A percentile compares a stretch with the other conserved stretches of the same genome.
phyloP scores from a whole-genome alignment of 2,329 filamentous ascomycete genomes.

The Claviceps maximensis region DNA sequence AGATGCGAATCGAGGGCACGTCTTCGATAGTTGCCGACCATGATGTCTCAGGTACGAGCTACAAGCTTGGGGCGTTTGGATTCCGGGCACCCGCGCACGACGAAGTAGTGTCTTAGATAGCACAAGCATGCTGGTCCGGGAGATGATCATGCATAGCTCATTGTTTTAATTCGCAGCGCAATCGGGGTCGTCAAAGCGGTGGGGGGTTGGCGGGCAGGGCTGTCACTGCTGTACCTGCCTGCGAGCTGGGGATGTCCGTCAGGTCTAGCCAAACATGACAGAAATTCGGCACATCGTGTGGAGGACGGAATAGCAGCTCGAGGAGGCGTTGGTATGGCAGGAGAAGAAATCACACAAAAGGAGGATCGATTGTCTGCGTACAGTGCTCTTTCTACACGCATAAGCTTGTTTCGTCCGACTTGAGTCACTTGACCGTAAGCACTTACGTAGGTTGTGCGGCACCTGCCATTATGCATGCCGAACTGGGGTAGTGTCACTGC shows the following conservation, averaged over 20 bases:
- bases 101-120: conserved; percentile 1
- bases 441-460: background rate
- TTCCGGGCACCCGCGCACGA: background rate
- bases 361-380: background rate
- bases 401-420: background rate
- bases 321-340: background rate
- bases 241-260: background rate
- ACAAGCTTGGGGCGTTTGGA: background rate
- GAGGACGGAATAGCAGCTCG: background rate
- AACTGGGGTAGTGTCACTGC: background rate
- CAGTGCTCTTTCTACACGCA: background rate
- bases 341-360: background rate
- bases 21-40: conserved; percentile 1
- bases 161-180: background rate
- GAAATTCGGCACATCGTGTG: background rate
- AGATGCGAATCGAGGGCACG: conserved; percentile 10
- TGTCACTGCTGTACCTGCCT: background rate
- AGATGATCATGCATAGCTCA: conserved; percentile 1
- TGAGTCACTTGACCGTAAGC: too few relatives aligned
- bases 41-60: background rate
- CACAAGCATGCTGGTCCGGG: background rate
- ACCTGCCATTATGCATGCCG: background rate
- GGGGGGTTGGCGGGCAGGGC: background rate
- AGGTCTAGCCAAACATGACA: background rate
- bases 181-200: background rate